These are phyloP conservation scores for Cordyceps fumosorosea DNA, from an alignment of 2,329 filamentous ascomycete genomes.

Conservation along the genomic window DNA sequence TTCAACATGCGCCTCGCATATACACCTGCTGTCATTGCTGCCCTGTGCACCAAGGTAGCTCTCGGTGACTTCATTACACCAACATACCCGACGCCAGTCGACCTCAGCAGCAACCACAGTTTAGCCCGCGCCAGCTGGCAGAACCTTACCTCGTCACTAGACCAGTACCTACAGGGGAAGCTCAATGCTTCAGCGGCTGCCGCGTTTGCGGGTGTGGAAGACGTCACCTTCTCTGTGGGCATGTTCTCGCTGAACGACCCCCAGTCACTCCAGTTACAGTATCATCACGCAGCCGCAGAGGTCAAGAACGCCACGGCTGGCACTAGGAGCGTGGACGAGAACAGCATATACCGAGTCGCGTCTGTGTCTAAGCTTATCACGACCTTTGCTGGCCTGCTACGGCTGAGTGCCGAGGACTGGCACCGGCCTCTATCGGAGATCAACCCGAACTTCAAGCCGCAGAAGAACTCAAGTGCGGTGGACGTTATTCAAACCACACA, in stretches of 20 bases:
- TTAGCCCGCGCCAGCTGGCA: neutral
- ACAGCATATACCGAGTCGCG: conserved; percentile 8
- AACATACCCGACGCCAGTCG: conserved; percentile 1
- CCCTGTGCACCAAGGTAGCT: neutral
- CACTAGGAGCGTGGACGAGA: neutral
- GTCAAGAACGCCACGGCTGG: neutral
- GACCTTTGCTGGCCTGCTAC: neutral
- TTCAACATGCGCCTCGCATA: neutral
- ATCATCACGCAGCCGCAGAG: conserved; percentile 1
- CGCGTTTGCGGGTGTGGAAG: neutral
- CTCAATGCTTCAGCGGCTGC: neutral
- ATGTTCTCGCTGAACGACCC: conserved; percentile 9
- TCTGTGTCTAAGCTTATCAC: conserved; percentile 8
- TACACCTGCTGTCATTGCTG: neutral
- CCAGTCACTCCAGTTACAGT: neutral
- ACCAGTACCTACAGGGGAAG: neutral
- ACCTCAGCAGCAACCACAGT: conserved; percentile 6
- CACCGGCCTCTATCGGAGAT: neutral
- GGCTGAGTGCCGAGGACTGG: neutral
- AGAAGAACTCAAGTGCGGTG: neutral
- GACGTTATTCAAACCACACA: neutral
- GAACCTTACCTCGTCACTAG: conserved; percentile 1
- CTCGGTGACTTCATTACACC: neutral
- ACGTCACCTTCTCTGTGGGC: conserved; percentile 7
- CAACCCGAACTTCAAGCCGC: neutral